These are phyloP conservation scores for Scutellospora calospora DNA, from an alignment of 371 early-diverging fungal genomes.

Conservation along the genomic window DNA sequence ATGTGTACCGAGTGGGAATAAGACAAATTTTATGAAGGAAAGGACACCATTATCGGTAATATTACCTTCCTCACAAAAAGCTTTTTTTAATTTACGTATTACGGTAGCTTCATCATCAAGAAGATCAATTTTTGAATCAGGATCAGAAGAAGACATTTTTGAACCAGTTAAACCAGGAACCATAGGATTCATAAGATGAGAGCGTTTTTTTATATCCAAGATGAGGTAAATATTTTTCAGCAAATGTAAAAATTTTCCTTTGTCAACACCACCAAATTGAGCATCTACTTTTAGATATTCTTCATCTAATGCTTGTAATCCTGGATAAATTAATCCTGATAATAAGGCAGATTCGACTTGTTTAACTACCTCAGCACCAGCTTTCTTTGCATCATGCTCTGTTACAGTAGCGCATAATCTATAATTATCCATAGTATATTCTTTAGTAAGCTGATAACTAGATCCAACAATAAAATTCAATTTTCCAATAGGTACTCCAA, in stretches of 20 bases:
- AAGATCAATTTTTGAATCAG: conserved; percentile 98
- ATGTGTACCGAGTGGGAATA: conserved; percentile 84
- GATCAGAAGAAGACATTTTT: conserved; percentile 99
- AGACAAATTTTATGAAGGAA: conserved; percentile 88
- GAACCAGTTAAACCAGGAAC: conserved; percentile 96
- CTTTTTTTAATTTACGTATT: conserved; percentile 93
- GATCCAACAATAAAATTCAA: conserved; percentile 96
- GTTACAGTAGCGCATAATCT: conserved; percentile 89
- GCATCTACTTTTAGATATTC: conserved; percentile 98
- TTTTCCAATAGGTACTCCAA: conserved; percentile 93
- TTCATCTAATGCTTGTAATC: conserved; percentile 99
- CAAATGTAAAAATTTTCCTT: conserved; percentile 99
- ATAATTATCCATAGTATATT: conserved; percentile 97
- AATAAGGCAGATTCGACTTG: conserved; percentile 97
- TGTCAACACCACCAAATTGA: conserved; percentile 99
- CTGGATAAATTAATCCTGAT: conserved; percentile 97
- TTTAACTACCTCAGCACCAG: conserved; percentile 99
- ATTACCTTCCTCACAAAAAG: conserved; percentile 99
- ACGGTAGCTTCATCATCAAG: conserved; percentile 91
- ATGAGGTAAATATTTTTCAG: conserved; percentile 96
- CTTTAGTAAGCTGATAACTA: conserved; percentile 84
- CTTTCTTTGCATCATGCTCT: conserved; percentile 98
- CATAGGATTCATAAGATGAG: conserved; percentile 99
- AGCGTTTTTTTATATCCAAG: conserved; percentile 98
- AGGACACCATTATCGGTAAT: conserved; percentile 95